phyloP scores from a whole-genome alignment of 441 rosid genomes.

The Euphorbia celastroides region DNA sequence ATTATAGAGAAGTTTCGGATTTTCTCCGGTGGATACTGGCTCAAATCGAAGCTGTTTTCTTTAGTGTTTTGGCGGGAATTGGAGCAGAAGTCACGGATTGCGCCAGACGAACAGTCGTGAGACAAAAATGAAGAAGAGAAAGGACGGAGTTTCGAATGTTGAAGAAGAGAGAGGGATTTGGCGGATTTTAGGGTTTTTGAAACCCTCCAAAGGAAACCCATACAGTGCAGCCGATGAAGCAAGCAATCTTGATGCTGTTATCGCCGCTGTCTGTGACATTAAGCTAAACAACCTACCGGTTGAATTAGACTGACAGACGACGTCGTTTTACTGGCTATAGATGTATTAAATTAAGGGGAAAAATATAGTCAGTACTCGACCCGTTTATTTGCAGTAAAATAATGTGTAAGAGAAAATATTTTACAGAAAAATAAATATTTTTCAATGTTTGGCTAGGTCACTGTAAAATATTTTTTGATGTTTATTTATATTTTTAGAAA shows the following conservation, averaged over 20 bases:
- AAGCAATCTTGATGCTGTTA: not conserved
- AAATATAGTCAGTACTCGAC: no score
- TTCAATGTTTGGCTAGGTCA: no score
- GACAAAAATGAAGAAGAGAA: constrained; percentile 9
- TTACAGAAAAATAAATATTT: no score
- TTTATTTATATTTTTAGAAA: no score
- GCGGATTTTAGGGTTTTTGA: constrained; percentile 50
- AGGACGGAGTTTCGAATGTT: constrained; percentile 4
- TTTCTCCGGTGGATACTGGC: constrained; percentile 62
- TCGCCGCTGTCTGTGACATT: not conserved
- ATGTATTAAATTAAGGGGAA: not conserved
- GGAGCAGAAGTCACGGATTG: constrained; percentile 37
- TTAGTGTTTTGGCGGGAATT: constrained; percentile 42
- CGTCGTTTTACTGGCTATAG: not conserved
- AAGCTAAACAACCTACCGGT: no score
- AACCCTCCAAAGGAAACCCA: constrained; percentile 53
- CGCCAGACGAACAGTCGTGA: constrained; percentile 19
- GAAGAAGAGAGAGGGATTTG: constrained; percentile 18
- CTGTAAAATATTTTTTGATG: no score
- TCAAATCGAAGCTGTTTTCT: constrained; percentile 52
- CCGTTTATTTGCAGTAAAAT: no score
- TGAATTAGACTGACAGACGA: not conserved
- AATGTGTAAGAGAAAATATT: no score
- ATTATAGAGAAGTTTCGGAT: constrained; percentile 93
- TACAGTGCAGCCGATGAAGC: constrained; percentile 24